Base-by-base conservation (phyloP, 176 grass and related monocot genomes). In the Rhynchospora breviuscula region DNA sequence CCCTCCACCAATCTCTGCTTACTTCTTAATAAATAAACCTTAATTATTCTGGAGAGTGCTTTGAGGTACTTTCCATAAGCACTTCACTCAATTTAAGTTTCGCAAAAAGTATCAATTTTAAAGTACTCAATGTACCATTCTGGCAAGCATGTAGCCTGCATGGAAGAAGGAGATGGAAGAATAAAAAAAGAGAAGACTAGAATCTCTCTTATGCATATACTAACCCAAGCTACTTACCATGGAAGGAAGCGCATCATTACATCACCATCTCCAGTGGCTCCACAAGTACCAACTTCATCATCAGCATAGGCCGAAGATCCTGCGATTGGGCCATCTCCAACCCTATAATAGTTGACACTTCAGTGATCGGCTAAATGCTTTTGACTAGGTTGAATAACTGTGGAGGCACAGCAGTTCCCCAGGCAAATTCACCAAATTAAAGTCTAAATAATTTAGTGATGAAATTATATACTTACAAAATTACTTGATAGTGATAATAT, bases 231-330 rank as follows among this genome's bases (percentile, higher is more conserved):
- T n/a, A n/a, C n/a, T n/a, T 98, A 98, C 95, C 92, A 98, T 44
- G 92, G 92, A 89, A 98, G 88, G 77, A 95, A 95, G 68, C 89
- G 95, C 92, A 98, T 98, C 95, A 98, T 98, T 21, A 98, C 82
- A 90, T 98, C 95, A 79, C 95, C 95, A 86, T 98, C 92, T 78
- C 95, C 95, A 51, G 90, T 91, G 81, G 92, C 92, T 83, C 92
- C 91, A 90, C 95, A 98, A 19, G 95, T 92, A 63, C 92, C 95
- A 46, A 91, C 86, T 82, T 93, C 95, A 69, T 91, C 87, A 91
- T 93, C 95, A 87, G 84, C 89, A 90, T 98, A 98, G 23, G 92
- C 83, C 60, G 95, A 89, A 57, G 89, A 87, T 86, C 92, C 95
- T 47, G 92, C 89, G 87, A 98, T 98, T 73, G 92, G 92, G 56